These are phyloP conservation scores for Phytophthora pluvialis DNA, from an alignment of 352 stramenopile genomes.

Conservation along the genomic window DNA sequence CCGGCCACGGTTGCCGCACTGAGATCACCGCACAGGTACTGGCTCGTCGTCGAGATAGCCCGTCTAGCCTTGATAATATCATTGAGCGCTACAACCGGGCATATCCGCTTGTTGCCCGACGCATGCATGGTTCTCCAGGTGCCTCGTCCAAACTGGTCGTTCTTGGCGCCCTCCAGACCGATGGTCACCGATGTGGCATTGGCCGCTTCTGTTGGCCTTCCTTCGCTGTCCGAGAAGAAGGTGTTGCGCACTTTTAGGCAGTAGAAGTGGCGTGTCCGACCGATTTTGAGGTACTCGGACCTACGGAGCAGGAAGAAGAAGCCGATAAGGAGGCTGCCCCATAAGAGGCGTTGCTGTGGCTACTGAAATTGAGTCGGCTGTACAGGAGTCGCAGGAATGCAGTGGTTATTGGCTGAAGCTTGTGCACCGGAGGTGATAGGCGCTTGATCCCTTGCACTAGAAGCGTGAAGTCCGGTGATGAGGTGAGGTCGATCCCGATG, in stretches of 20 bases:
- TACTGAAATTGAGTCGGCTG: background rate
- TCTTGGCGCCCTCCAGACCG: constrained; percentile 17
- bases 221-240: constrained; percentile 18
- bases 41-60: background rate
- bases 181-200: constrained; percentile 16
- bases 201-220: background rate
- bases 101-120: constrained; percentile 10
- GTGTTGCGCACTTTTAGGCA: constrained; percentile 16
- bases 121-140: constrained; percentile 23
- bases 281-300: constrained; percentile 25
- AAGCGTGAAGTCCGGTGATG: constrained; percentile 10
- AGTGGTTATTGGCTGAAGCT: constrained; percentile 34
- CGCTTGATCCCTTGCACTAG: constrained; percentile 30
- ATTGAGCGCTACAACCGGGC: constrained; percentile 11
- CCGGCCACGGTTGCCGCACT: background rate
- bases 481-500: constrained; percentile 9
- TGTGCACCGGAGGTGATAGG: constrained; percentile 18
- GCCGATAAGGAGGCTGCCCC: constrained; percentile 27
- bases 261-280: constrained; percentile 7
- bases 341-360: constrained; percentile 27
- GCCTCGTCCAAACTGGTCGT: constrained; percentile 29
- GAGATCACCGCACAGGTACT: constrained; percentile 6
- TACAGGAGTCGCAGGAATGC: constrained; percentile 27
- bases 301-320: constrained; percentile 36
- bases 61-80: background rate